A percentile compares a stretch with the other conserved stretches of the same genome.
Conservation (phyloP, 2,329 filamentous ascomycete genomes). For the Aureobasidium sp. region DNA sequence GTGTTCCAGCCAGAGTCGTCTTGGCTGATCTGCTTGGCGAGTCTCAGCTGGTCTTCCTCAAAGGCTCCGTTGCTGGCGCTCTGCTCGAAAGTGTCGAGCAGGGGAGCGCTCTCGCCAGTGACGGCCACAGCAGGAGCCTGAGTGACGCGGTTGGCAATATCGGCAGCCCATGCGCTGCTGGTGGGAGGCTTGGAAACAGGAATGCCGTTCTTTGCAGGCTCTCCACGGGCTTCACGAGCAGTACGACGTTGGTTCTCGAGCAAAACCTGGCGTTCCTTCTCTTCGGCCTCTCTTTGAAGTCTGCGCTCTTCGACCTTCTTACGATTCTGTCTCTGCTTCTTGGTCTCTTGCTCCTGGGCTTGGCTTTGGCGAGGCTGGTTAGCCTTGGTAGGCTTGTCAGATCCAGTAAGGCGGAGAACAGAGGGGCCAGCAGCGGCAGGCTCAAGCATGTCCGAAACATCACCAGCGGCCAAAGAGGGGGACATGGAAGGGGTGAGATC, state of each 20-base stretch:
- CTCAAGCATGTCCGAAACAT: conserved; percentile 90
- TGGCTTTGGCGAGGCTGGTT: conserved; percentile 54
- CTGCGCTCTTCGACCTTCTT: conserved; percentile 80
- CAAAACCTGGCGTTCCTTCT: conserved; percentile 67
- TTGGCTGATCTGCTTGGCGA: conserved; percentile 40
- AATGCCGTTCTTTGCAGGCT: conserved; percentile 71
- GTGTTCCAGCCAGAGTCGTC: conserved; percentile 54
- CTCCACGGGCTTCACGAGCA: conserved; percentile 75
- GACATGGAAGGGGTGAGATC: conserved; percentile 66
- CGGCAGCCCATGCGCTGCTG: conserved; percentile 48
- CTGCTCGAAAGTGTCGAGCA: conserved; percentile 46
- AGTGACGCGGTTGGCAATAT: conserved; percentile 21
- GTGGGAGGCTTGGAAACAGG: conserved; percentile 41
- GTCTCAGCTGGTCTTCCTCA: conserved; percentile 55
- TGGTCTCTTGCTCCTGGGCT: conserved; percentile 65
- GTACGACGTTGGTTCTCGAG: conserved; percentile 77
- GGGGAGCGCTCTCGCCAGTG: conserved; percentile 21
- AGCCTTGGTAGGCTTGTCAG: conserved; percentile 44
- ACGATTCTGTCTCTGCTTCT: conserved; percentile 92
- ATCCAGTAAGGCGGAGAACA: conserved; percentile 70
- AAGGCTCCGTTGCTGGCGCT: conserved; percentile 40
- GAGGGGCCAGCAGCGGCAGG: conserved; percentile 59
- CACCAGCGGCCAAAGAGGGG: conserved; percentile 54
- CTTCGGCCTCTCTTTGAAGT: conserved; percentile 65
- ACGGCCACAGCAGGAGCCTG: conserved; percentile 17